These are phyloP conservation scores for Boletus sp. DNA, from an alignment of 768 basidiomycete genomes.

Conservation along the genomic window DNA sequence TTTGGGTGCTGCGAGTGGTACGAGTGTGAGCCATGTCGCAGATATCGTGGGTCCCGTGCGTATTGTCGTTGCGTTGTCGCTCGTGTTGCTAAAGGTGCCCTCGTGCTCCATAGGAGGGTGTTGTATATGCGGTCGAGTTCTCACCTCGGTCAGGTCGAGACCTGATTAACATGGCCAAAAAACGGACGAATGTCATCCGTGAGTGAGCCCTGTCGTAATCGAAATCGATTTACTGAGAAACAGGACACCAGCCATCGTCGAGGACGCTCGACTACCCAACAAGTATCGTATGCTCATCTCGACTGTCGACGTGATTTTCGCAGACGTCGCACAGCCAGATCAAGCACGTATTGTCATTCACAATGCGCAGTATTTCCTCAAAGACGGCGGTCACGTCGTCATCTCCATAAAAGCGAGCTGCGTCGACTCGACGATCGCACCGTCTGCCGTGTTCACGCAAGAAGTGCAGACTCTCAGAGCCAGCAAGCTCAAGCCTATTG, in stretches of 20 bases:
- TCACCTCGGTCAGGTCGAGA: constrained; percentile 95
- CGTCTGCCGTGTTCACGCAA: constrained; percentile 83
- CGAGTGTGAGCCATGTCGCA: constrained; percentile 97
- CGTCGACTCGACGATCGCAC: constrained; percentile 92
- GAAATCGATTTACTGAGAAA: background rate
- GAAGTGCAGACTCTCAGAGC: constrained; percentile 81
- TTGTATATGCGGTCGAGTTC: constrained; percentile 98
- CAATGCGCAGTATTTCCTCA: constrained; percentile 95
- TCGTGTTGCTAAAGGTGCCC: background rate
- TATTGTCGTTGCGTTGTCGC: constrained; percentile 5
- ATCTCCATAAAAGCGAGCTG: constrained; percentile 99
- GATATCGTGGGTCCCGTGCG: constrained; percentile 96
- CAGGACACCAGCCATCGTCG: constrained; percentile 72
- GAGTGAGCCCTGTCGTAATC: constrained; percentile 30
- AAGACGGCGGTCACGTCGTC: constrained; percentile 86
- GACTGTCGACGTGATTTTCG: constrained; percentile 95
- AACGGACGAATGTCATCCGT: constrained; percentile 99
- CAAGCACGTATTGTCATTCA: constrained; percentile 94
- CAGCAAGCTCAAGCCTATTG: constrained; percentile 85
- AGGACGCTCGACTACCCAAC: constrained; percentile 95
- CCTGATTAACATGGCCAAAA: constrained; percentile 98
- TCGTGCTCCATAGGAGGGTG: constrained; percentile 66
- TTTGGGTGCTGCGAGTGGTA: constrained; percentile 96
- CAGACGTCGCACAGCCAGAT: constrained; percentile 97
- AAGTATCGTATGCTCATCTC: constrained; percentile 97